Evolutionary conservation across 140 eudicot genomes (phyloP).

Genomic region (Ambrosia hybrid): DNA sequence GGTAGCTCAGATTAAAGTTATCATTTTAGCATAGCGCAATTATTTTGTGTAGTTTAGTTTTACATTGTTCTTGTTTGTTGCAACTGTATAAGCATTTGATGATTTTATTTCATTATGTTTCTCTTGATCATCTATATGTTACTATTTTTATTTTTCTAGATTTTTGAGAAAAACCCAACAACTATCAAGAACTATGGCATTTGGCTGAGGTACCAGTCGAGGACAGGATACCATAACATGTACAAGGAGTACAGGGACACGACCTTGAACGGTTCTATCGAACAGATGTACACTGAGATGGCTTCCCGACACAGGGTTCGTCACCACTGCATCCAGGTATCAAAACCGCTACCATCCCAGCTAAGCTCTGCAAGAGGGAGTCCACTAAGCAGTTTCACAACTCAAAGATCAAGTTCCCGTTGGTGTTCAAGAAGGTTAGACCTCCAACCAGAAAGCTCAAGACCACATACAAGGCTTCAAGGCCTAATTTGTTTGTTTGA

Average conservation of each 20-base stretch:
- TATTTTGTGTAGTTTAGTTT: no score
- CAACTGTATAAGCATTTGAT: no score
- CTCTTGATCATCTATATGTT: no score
- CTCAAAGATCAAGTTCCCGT: conserved; percentile 82
- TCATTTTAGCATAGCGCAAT: no score
- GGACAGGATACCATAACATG: conserved; percentile 89
- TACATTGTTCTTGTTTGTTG: background rate
- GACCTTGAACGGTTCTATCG: no score
- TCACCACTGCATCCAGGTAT: conserved; percentile 35
- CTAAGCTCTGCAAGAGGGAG: conserved; percentile 94
- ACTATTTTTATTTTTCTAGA: conserved; percentile 1
- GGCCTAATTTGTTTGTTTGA: conserved; percentile 79
- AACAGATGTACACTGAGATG: no score
- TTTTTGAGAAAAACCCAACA: conserved; percentile 40
- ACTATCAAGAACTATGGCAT: conserved; percentile 89
- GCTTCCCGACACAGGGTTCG: no score
- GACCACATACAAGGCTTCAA: conserved; percentile 89
- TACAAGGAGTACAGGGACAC: no score
- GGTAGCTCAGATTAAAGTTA: no score
- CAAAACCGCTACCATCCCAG: conserved; percentile 86
- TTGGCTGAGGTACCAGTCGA: conserved; percentile 83
- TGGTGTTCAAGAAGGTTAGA: conserved; percentile 82
- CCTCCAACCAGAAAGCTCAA: conserved; percentile 89
- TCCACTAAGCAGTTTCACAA: conserved; percentile 81
- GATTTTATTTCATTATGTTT: no score